Base-by-base conservation (phyloP, 257 asterid genomes). In the Lithospermum erythrorhizon region DNA sequence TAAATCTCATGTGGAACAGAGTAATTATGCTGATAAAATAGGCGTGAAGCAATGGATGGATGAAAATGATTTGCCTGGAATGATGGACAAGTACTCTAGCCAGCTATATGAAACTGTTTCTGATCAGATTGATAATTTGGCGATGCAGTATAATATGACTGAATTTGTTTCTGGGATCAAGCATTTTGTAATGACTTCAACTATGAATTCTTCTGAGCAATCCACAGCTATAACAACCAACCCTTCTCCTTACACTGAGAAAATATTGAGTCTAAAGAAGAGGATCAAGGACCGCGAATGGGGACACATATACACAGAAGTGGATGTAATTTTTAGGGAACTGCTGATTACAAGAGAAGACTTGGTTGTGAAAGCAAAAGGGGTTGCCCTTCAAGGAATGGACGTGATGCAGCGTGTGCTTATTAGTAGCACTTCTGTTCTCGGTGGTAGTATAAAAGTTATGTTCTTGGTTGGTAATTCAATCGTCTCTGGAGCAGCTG, bases 11-110 rank as follows among this genome's bases (percentile, higher is more conserved):
- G 87, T 93, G 4, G 94, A 93, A 62, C 89, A 84, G 72, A 89
- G 89, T 62, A 93, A 93, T 27, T 93, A 93, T 19, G 77, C 97
- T 15, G 99, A 93, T 82, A 89, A 69, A 66, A 86, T 93, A 0
- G 99, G 97, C 6, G 77, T 93, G 15, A 83, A 72, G 80, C 69
- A 86, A 69, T 93, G 99, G 99, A 89, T 93, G 95, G 99, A 89
- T 13, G 97, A 93, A 54, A 86, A 88, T 58, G 99, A 93, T 67
- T 83, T 93, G 20, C 89, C 99, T 0, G 89, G 83, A n/a, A 81
- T 84, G 89, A 83, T 93, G 69, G 99, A 89, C 63, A 84, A 49
- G 77, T 89, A 89, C 55, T 74, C 86, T 0, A 68, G 94, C 4
- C 83, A 86, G 76, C 61, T 84, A 4, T 93, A 89, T 37, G 96